phyloP scores from a whole-genome alignment of 176 grass and related monocot genomes.

The Cenchrus fungigraminus region DNA sequence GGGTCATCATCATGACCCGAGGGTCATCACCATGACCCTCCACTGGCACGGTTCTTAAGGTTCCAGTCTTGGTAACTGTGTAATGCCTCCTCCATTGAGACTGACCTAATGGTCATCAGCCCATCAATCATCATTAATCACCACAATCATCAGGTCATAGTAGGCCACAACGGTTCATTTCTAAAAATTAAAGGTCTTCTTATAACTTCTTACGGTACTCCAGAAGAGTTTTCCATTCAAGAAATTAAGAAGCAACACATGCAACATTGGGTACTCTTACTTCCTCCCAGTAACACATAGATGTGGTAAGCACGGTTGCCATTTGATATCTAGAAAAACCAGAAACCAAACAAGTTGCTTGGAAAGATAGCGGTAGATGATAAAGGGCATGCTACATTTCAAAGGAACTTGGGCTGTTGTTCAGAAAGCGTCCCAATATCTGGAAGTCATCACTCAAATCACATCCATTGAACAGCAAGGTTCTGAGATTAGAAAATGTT shows the following conservation, averaged over 20 bases:
- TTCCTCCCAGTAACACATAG: too few relatives aligned
- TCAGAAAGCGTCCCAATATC: conserved; percentile 6
- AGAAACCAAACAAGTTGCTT: neutral
- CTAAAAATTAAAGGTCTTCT: too few relatives aligned
- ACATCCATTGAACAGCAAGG: conserved; percentile 2
- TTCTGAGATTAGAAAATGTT: conserved; percentile 21
- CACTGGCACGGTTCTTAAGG: too few relatives aligned
- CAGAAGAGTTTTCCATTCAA: too few relatives aligned
- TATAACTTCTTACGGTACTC: too few relatives aligned
- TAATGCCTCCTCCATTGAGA: too few relatives aligned
- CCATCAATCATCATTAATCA: neutral
- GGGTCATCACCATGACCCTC: too few relatives aligned
- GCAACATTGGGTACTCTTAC: too few relatives aligned
- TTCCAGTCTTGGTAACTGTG: too few relatives aligned
- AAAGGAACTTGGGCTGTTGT: neutral
- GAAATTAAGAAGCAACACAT: too few relatives aligned
- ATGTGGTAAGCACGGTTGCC: too few relatives aligned
- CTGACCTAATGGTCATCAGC: neutral
- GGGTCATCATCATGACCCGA: too few relatives aligned
- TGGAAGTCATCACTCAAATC: conserved; percentile 20
- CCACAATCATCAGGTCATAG: neutral
- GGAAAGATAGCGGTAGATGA: neutral
- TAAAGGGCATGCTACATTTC: neutral
- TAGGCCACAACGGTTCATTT: neutral
- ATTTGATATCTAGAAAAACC: neutral